Percentiles rank a stretch among this genome's conserved stretches.
phyloP scores from a whole-genome alignment of 1,284 basidiomycete species.

The Rhodotorula mucilaginosa region DNA sequence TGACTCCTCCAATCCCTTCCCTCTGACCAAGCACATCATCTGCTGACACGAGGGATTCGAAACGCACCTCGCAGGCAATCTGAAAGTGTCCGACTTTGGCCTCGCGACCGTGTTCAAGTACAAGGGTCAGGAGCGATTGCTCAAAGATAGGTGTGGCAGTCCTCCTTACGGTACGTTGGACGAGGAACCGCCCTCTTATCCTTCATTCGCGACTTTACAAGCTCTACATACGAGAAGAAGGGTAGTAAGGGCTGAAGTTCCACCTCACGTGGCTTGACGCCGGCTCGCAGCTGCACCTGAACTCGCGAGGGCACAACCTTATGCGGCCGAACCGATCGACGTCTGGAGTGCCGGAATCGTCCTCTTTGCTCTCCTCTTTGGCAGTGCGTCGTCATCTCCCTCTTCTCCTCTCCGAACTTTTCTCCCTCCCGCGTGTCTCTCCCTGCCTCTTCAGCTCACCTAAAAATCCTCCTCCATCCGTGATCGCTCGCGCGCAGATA shows the following conservation, averaged over 20 bases:
- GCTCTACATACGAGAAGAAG: too few relatives aligned
- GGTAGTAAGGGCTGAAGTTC: background rate
- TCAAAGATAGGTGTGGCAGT: constrained; percentile 86
- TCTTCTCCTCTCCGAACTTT: background rate
- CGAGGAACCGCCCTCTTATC: too few relatives aligned
- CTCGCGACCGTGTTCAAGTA: constrained; percentile 87
- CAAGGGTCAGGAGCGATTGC: constrained; percentile 74
- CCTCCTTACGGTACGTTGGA: constrained; percentile 66
- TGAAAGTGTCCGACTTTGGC: constrained; percentile 96
- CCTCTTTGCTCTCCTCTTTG: constrained; percentile 83
- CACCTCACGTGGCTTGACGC: too few relatives aligned
- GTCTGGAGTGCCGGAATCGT: constrained; percentile 97
- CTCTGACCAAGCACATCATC: background rate
- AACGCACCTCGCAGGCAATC: constrained; percentile 47
- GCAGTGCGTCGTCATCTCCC: constrained; percentile 63
- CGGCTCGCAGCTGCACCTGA: constrained; percentile 35
- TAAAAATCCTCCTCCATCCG: background rate
- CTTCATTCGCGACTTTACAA: too few relatives aligned
- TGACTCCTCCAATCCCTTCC: background rate
- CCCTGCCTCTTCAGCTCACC: too few relatives aligned
- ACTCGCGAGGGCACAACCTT: constrained; percentile 54
- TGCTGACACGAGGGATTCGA: background rate
- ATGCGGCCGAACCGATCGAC: constrained; percentile 88
- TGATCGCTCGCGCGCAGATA: constrained; percentile 60
- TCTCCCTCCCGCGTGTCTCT: too few relatives aligned